phyloP scores from a whole-genome alignment of 768 basidiomycete species.

The Boletus coccyginus region DNA sequence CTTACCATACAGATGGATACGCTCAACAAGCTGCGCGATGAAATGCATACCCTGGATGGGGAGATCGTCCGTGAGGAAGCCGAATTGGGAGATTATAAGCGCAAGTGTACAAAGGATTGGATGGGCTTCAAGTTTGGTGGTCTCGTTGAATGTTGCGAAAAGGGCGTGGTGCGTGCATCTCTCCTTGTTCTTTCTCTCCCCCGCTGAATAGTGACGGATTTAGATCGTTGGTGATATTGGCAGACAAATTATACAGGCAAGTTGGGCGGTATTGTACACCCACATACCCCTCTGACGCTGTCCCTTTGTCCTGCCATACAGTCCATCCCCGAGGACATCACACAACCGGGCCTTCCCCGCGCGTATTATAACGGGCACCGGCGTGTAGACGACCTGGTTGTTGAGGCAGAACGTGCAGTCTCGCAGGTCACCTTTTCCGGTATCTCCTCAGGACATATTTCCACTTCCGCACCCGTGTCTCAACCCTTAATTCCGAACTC shows the following conservation, averaged over 20 bases:
- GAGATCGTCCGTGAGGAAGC: slow-evolving; percentile 86
- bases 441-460: slow-evolving; percentile 28
- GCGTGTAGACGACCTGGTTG: slow-evolving; percentile 57
- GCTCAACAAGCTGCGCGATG: slow-evolving; percentile 66
- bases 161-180: slow-evolving; percentile 50
- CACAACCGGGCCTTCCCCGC: slow-evolving; percentile 76
- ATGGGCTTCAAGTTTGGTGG: slow-evolving; percentile 89
- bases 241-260: slow-evolving; percentile 43
- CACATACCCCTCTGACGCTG: slow-evolving; percentile 1
- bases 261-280: not conserved
- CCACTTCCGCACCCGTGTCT: not conserved
- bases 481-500: not conserved
- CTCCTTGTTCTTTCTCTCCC: not conserved
- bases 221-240: slow-evolving; percentile 52
- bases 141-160: slow-evolving; percentile 79
- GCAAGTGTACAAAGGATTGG: slow-evolving; percentile 61
- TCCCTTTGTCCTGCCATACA: slow-evolving; percentile 21
- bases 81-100: slow-evolving; percentile 78
- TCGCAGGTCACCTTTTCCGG: slow-evolving; percentile 49
- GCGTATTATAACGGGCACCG: slow-evolving; percentile 67
- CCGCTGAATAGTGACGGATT: not conserved
- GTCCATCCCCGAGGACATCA: slow-evolving; percentile 81
- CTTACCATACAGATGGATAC: slow-evolving; percentile 67
- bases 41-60: slow-evolving; percentile 75
- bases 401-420: slow-evolving; percentile 59